These are phyloP conservation scores for Conticribra weissflogii DNA, from an alignment of 108 stramenopile genomes.

Conservation along the genomic window DNA sequence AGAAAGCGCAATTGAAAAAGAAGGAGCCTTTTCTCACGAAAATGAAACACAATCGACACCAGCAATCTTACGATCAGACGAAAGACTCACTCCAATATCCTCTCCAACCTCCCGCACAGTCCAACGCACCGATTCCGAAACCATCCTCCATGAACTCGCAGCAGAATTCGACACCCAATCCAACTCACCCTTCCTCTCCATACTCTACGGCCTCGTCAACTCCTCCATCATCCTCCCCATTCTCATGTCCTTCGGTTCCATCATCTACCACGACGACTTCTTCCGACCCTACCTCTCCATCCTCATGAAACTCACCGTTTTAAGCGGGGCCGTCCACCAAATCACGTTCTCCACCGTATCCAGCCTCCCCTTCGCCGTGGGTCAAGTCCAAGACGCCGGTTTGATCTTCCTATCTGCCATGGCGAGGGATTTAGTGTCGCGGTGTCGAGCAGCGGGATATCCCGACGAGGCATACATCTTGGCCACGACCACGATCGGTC, in stretches of 20 bases:
- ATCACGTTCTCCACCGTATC: conserved; percentile 84
- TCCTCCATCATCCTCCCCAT: conserved; percentile 84
- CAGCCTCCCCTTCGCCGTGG: conserved; percentile 92
- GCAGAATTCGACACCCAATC: conserved; percentile 17
- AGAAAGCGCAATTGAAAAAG: too few relatives aligned
- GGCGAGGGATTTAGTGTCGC: conserved; percentile 79
- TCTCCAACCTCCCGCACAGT: not conserved
- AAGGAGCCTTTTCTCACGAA: too few relatives aligned
- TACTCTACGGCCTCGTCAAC: conserved; percentile 82
- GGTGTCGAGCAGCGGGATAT: conserved; percentile 7
- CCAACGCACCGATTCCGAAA: not conserved
- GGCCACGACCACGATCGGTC: conserved; percentile 80
- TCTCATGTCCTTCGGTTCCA: conserved; percentile 86
- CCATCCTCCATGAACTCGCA: conserved; percentile 14
- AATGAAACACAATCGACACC: not conserved
- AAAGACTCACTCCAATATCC: not conserved
- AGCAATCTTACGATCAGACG: not conserved
- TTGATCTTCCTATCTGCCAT: conserved; percentile 95
- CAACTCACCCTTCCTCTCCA: conserved; percentile 40
- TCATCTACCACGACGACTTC: conserved; percentile 84
- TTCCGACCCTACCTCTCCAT: conserved; percentile 82
- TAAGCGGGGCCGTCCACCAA: conserved; percentile 93
- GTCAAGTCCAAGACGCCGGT: conserved; percentile 97
- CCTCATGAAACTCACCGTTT: conserved; percentile 79
- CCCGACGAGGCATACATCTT: conserved; percentile 62